A percentile compares a stretch with the other conserved stretches of the same genome.
These are phyloP conservation scores for Chondrus crispus DNA, from an alignment of 23 red algal genomes.

Conservation along the genomic window DNA sequence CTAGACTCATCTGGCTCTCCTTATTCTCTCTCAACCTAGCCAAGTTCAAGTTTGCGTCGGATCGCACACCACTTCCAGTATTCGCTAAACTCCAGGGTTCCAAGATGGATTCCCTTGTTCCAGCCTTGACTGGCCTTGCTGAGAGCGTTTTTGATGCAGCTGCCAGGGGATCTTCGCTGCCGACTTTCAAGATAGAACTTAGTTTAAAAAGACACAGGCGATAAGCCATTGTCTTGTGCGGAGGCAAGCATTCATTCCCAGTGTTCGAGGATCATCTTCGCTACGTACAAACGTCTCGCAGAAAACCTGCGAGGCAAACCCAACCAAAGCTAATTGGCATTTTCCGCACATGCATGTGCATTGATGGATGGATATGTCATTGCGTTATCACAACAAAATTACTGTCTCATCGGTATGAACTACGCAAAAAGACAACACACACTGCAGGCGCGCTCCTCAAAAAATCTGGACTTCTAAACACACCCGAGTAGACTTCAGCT, in stretches of 20 bases:
- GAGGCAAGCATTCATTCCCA: conserved; percentile 55
- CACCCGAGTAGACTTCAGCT: too few relatives aligned
- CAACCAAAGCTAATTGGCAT: too few relatives aligned
- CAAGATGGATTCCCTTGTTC: not conserved
- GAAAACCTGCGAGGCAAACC: not conserved
- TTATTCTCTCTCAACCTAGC: conserved; percentile 55
- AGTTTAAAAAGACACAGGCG: conserved; percentile 17
- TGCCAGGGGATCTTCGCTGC: conserved; percentile 43
- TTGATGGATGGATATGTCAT: too few relatives aligned
- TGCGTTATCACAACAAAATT: too few relatives aligned
- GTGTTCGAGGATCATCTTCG: conserved; percentile 61
- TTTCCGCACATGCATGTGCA: too few relatives aligned
- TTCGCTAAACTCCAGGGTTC: not conserved
- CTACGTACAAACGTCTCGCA: conserved; percentile 34
- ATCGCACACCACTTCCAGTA: not conserved
- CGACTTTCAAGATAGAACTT: conserved; percentile 60
- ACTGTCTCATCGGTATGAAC: too few relatives aligned
- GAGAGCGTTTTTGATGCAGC: conserved; percentile 60
- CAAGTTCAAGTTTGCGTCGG: conserved; percentile 7
- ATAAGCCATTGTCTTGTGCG: not conserved
- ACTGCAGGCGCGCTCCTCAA: too few relatives aligned
- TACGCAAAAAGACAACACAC: too few relatives aligned
- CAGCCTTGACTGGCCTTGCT: conserved; percentile 26
- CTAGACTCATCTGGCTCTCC: conserved; percentile 51
- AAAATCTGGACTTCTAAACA: too few relatives aligned